Percentiles rank a stretch among this genome's conserved stretches.
These are phyloP conservation scores for Pseudoneurospora amorphoporcata DNA, from an alignment of 495 filamentous ascomycete species.

Conservation along the genomic window DNA sequence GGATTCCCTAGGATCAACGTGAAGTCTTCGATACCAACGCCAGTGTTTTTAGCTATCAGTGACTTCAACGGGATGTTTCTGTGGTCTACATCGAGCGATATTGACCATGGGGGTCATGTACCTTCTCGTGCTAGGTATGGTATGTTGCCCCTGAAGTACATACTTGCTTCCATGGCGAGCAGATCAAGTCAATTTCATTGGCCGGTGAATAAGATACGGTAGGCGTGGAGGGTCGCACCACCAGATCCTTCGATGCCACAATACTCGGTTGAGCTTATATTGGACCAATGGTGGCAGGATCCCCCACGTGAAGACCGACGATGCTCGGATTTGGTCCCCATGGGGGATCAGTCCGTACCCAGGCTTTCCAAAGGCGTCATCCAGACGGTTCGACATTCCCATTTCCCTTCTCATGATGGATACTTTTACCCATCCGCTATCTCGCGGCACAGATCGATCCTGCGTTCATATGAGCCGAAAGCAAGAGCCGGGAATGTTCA, in stretches of 20 bases:
- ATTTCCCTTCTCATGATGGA: background rate
- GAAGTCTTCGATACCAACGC: background rate
- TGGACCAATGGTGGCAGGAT: background rate
- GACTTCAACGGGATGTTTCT: background rate
- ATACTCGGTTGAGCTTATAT: background rate
- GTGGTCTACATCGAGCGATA: background rate
- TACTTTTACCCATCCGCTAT: background rate
- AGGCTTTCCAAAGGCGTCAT: background rate
- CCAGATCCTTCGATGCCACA: background rate
- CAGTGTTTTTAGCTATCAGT: background rate
- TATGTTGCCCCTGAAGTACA: background rate
- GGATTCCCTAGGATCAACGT: background rate
- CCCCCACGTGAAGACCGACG: background rate
- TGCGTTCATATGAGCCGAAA: background rate
- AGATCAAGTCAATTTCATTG: background rate
- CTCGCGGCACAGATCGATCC: background rate
- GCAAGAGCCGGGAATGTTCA: background rate
- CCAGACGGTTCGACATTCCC: background rate
- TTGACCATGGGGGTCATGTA: background rate
- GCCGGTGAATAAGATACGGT: background rate
- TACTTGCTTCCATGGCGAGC: background rate
- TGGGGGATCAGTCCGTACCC: background rate
- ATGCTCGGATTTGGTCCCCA: background rate
- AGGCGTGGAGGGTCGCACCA: background rate
- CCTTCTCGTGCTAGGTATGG: background rate